phyloP scores from a whole-genome alignment of 768 basidiomycete genomes.

The Jaapia argillacea region DNA sequence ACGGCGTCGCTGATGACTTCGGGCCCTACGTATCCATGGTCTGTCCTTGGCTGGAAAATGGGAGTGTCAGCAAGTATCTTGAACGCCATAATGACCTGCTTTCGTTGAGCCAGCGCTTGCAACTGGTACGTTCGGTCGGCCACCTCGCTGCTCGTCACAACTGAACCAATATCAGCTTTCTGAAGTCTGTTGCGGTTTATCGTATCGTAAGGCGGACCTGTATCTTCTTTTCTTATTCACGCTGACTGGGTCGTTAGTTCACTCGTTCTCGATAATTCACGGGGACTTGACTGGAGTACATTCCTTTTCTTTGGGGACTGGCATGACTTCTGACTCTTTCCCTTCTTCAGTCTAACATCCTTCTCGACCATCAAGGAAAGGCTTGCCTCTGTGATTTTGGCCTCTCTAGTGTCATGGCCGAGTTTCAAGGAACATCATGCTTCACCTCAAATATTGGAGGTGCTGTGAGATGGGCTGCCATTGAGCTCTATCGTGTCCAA shows the following conservation, averaged over 20 bases:
- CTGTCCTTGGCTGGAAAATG: constrained; percentile 23
- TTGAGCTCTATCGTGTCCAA: constrained; percentile 24
- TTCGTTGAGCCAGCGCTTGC: constrained; percentile 7
- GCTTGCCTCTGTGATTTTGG: constrained; percentile 28
- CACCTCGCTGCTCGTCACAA: background rate
- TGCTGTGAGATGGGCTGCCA: constrained; percentile 38
- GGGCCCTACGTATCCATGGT: constrained; percentile 22
- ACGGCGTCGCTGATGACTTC: constrained; percentile 19
- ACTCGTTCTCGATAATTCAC: constrained; percentile 22
- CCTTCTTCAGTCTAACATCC: constrained; percentile 21
- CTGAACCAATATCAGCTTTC: background rate
- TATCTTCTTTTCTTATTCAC: background rate
- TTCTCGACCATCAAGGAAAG: constrained; percentile 21
- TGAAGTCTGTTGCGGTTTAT: background rate
- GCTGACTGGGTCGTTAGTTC: background rate
- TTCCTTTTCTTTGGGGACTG: background rate
- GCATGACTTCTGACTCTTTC: background rate
- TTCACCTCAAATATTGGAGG: constrained; percentile 30
- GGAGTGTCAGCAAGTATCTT: constrained; percentile 16
- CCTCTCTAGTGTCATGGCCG: constrained; percentile 19
- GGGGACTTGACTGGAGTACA: constrained; percentile 35
- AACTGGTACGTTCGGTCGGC: constrained; percentile 9
- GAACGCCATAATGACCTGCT: constrained; percentile 8
- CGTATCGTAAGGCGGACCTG: background rate
- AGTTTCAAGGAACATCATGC: constrained; percentile 12